Evolutionary conservation across 2,329 filamentous ascomycete genomes (phyloP).

Genomic region (Alternaria ventricosa): DNA sequence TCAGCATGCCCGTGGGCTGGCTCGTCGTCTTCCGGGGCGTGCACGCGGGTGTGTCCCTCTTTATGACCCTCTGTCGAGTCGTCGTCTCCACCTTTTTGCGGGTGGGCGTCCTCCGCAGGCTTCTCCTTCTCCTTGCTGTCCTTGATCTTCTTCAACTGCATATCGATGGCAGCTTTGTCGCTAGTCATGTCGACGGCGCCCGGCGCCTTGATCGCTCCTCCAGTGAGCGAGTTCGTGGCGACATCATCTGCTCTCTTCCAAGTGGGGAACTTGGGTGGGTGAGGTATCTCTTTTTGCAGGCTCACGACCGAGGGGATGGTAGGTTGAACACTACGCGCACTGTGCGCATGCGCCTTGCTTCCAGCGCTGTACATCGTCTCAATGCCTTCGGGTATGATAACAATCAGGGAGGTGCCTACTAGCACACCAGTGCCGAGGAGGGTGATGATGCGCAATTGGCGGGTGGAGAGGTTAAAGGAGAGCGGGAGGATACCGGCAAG

Average conservation of each 20-base stretch:
- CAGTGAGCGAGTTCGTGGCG: conserved; percentile 18
- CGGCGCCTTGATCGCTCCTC: conserved; percentile 29
- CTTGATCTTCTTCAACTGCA: conserved; percentile 28
- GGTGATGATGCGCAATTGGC: conserved; percentile 86
- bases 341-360: conserved; percentile 31
- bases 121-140: conserved; percentile 34
- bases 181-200: conserved; percentile 24
- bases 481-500: conserved; percentile 89
- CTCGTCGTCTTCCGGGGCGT: conserved; percentile 41
- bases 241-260: conserved; percentile 28
- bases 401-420: conserved; percentile 92
- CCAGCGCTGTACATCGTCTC: conserved; percentile 78
- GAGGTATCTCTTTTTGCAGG: conserved; percentile 36
- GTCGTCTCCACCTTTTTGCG: conserved; percentile 47
- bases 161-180: conserved; percentile 28
- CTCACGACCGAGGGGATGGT: conserved; percentile 32
- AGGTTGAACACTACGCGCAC: conserved; percentile 28
- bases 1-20: conserved; percentile 54
- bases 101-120: conserved; percentile 27
- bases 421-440: conserved; percentile 92
- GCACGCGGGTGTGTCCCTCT: conserved; percentile 47
- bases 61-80: conserved; percentile 48
- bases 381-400: conserved; percentile 96
- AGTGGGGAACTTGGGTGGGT: conserved; percentile 27
- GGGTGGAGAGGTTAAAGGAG: conserved; percentile 84